Evolutionary conservation across 2,329 filamentous ascomycete genomes (phyloP).

Genomic region (Ophiostoma fasciatum): DNA sequence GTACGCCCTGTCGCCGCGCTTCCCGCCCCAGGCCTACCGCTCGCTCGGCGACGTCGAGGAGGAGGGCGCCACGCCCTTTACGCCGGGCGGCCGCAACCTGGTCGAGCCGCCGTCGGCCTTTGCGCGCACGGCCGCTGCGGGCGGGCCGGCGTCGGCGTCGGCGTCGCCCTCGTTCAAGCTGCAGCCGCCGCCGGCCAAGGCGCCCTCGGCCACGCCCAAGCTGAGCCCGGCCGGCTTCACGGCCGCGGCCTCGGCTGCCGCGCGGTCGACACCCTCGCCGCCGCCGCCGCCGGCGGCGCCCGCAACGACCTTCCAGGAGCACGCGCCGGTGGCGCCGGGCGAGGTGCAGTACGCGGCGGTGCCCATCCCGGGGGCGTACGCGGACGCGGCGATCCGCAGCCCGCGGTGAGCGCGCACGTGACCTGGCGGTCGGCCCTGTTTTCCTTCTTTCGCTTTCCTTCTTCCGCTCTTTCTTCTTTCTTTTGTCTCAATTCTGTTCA

Average conservation of each 20-base stretch:
- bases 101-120: slow-evolving; percentile 51
- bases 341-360: slow-evolving; percentile 77
- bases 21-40: slow-evolving; percentile 42
- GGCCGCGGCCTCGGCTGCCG: slow-evolving; percentile 19
- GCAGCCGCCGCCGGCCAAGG: slow-evolving; percentile 67
- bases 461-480: slow-evolving; percentile 1
- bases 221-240: slow-evolving; percentile 48
- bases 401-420: too few relatives aligned
- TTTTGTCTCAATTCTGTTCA: slow-evolving; percentile 7
- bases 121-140: slow-evolving; percentile 26
- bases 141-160: slow-evolving; percentile 28
- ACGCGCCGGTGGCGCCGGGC: slow-evolving; percentile 56
- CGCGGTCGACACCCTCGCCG: slow-evolving; percentile 16
- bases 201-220: slow-evolving; percentile 64
- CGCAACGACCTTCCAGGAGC: slow-evolving; percentile 39
- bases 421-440: too few relatives aligned
- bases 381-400: slow-evolving; percentile 37
- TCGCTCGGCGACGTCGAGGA: slow-evolving; percentile 23
- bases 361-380: slow-evolving; percentile 77
- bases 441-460: slow-evolving; percentile 1
- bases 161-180: slow-evolving; percentile 49
- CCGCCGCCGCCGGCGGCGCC: slow-evolving; percentile 16
- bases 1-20: slow-evolving; percentile 44
- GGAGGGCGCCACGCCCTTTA: slow-evolving; percentile 30
- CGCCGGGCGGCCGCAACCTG: slow-evolving; percentile 35